Conservation (phyloP, 306 rosid genomes). For the Alnus rubra region DNA sequence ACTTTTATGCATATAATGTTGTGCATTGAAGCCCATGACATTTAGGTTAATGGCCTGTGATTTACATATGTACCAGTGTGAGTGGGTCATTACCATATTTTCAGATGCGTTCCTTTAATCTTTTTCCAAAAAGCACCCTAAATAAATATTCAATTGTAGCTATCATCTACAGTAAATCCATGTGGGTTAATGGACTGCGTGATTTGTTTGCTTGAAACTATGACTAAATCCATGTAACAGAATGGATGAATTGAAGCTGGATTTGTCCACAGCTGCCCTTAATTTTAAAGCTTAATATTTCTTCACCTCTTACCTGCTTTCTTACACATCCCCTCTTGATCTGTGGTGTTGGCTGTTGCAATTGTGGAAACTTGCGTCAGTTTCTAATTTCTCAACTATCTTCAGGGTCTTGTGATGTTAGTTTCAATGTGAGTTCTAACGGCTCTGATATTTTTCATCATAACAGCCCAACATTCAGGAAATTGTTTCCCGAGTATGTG, state of each 20-base stretch:
- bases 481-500: constrained; percentile 90
- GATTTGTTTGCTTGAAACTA: not conserved
- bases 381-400: not conserved
- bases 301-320: not conserved
- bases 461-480: constrained; percentile 78
- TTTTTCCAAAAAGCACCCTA: not conserved
- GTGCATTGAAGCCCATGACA: not conserved
- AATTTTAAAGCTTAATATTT: not conserved
- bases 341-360: not conserved
- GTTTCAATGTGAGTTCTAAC: constrained; percentile 20
- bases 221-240: not conserved
- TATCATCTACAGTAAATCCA: not conserved
- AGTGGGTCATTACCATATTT: not conserved
- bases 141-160: not conserved
- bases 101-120: not conserved
- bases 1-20: not conserved
- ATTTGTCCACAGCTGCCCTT: not conserved
- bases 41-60: not conserved
- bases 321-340: not conserved
- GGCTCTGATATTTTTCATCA: constrained; percentile 19
- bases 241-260: not conserved
- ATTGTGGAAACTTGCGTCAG: not conserved
- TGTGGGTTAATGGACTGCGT: not conserved
- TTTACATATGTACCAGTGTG: not conserved
- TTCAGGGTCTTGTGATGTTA: not conserved